Evolutionary conservation across 106 monocot species (phyloP).

Genomic region (Dioscorea dumetorum): DNA sequence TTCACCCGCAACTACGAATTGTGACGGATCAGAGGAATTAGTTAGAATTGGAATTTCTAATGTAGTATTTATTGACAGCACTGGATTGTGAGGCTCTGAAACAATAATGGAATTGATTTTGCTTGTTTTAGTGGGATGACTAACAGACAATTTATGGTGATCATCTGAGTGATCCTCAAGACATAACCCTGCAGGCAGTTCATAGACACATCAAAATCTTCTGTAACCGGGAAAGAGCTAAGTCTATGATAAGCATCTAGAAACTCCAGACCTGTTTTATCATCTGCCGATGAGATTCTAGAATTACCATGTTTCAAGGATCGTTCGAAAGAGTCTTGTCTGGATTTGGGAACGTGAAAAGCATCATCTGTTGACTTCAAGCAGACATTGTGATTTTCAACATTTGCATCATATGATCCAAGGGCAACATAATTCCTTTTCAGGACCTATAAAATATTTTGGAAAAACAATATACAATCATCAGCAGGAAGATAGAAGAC

Average conservation of each 20-base stretch:
- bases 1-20: not conserved
- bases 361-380: constrained; percentile 6
- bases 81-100: constrained; percentile 1
- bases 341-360: constrained; percentile 2
- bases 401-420: constrained; percentile 10
- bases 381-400: constrained; percentile 14
- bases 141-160: constrained; percentile 1
- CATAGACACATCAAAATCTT: not conserved
- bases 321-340: constrained; percentile 4
- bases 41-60: constrained; percentile 6
- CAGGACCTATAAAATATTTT: constrained; percentile 13
- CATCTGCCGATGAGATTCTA: constrained; percentile 7
- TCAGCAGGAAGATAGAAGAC: too few species aligned
- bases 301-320: constrained; percentile 4
- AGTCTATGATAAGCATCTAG: not conserved
- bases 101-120: constrained; percentile 2
- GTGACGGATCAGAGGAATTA: not conserved
- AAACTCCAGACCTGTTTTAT: constrained; percentile 8
- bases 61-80: not conserved
- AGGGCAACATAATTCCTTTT: constrained; percentile 18
- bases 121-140: not conserved
- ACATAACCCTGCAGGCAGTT: constrained; percentile 1
- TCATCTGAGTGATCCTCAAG: constrained; percentile 8
- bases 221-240: constrained; percentile 1
- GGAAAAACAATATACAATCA: too few species aligned